Base-by-base conservation (phyloP, 202 grass and related monocot genomes). In the Elaeis oleifera region DNA sequence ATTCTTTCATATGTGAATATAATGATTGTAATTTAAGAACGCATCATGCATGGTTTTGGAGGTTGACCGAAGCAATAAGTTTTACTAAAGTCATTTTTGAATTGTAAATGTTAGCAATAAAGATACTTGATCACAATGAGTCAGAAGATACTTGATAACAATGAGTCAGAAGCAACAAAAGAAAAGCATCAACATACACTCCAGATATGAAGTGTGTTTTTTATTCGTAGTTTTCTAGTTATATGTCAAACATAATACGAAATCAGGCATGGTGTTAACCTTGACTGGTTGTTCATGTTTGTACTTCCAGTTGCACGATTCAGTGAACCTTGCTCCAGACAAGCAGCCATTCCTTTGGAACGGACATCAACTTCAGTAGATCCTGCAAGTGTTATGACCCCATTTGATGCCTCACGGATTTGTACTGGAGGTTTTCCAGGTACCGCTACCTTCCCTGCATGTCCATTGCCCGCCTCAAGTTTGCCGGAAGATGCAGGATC, bases 231-330 rank as follows among this genome's bases (percentile, higher is more conserved):
- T 36, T 36, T 8, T 9, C 32, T 6, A 36, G 32, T 36, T 36
- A 36, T 13, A 44, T 44, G 36, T 13, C 65, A 57, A 68, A 52
- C 48, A 70, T 60, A 69, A 19, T 44, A 24, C 2, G 24, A 39
- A 6, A 51, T 74, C 39, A 5, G 60, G 21, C 52, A 23, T 48
- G 23, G 13, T 72, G 16, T 73, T 71, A 78, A 99, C 94, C 94
- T 99, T 36, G 94, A 99, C 39, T 99, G 94, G 66, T 87, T 99
- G 78, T 99, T 99, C 94, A 99, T 99, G 78, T 99, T 99, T 61
- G 94, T 99, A 78, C 94, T 99, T 75, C 94, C 94, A 58, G 94
- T 99, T 44, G 94, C 94, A 0, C 94, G 84, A 32, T 73, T 83
- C 8, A 86, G 23, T 26, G 88, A 94, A 22, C 94, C 94, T 68